Base-by-base conservation (phyloP, 75 land plant genomes). In the Pinus tabuliformis region DNA sequence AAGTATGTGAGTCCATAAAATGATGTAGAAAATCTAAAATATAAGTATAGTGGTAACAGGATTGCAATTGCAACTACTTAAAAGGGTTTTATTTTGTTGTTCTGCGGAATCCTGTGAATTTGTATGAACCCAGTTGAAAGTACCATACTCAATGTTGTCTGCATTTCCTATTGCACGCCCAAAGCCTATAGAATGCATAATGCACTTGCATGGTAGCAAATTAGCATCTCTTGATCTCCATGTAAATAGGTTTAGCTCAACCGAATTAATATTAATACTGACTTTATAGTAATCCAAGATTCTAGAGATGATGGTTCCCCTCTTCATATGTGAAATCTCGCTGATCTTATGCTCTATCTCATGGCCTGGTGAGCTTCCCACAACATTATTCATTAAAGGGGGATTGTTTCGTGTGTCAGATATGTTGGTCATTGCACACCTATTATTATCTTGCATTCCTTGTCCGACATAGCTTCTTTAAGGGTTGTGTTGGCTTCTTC, bases 131-230 rank as follows among this genome's bases (percentile, higher is more conserved):
- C 58, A 42, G 17, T 52, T 12, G 11, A 61, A 52, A 66, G 73
- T 39, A 12, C 20, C 24, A 37, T 78, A 72, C 21, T 76, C 82
- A 74, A 72, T 71, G 26, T 77, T 82, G 57, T 83, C 79, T 57
- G 95, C 79, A 56, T 79, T 85, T 68, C 98, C 98, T 72, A 97
- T 82, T 74, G 94, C 97, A 77, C 85, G 80, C 78, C 84, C 83
- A 72, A 90, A 81, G 73, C 90, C 93, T 26, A n/a, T n/a, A n/a
- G n/a, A n/a, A n/a, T 87, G 81, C 60, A 75, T 83, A 57, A 89
- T 91, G n/a, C 93, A 96, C 99, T 95, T 97, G 95, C 37, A 95
- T 64, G 71, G 85, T 87, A 24, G 98, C 95, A 36, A 97, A 80
- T 66, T 54, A 75, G 91, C 66, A 74, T 91, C 95, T 81, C 96